A percentile compares a stretch with the other conserved stretches of the same genome.
Evolutionary conservation across 2,329 filamentous ascomycete species (phyloP).

Genomic region (Clonostachys rhizophaga): DNA sequence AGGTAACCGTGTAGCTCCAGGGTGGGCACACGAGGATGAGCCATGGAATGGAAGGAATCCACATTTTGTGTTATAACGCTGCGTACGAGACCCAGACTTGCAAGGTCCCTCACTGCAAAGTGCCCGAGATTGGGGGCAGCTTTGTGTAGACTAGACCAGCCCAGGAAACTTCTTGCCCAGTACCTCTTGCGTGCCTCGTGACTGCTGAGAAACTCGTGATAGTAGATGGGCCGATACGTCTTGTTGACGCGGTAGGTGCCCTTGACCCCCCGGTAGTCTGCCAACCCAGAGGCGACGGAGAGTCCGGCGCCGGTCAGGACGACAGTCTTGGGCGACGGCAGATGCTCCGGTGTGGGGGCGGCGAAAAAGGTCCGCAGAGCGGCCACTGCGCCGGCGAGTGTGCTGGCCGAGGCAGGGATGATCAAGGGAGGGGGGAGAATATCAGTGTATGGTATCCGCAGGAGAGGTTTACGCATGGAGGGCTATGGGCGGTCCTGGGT

Average conservation of each 20-base stretch:
- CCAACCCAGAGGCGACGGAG: conserved; percentile 86
- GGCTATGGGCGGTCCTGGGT: not conserved
- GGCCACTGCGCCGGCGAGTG: conserved; percentile 66
- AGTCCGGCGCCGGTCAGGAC: conserved; percentile 79
- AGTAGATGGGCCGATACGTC: conserved; percentile 87
- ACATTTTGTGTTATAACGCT: conserved; percentile 93
- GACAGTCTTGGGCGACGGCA: conserved; percentile 37
- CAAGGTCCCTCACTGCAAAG: conserved; percentile 69
- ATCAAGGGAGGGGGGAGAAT: conserved; percentile 72
- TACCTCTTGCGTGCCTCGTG: conserved; percentile 89
- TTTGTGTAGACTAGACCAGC: conserved; percentile 78
- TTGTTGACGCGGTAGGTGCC: conserved; percentile 93
- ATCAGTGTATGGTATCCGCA: conserved; percentile 89
- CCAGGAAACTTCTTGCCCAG: conserved; percentile 92
- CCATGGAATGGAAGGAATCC: conserved; percentile 81
- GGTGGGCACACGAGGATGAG: conserved; percentile 71
- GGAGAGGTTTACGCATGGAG: conserved; percentile 64
- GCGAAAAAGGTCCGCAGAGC: conserved; percentile 76
- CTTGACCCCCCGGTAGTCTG: conserved; percentile 85
- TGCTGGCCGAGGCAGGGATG: conserved; percentile 67
- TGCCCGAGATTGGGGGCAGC: conserved; percentile 80
- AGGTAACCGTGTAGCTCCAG: conserved; percentile 91
- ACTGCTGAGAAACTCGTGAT: conserved; percentile 76
- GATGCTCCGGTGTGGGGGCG: conserved; percentile 45
- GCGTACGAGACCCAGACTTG: conserved; percentile 65